Evolutionary conservation across 768 basidiomycete genomes (phyloP).

Genomic region (Cystofilobasidium macerans): DNA sequence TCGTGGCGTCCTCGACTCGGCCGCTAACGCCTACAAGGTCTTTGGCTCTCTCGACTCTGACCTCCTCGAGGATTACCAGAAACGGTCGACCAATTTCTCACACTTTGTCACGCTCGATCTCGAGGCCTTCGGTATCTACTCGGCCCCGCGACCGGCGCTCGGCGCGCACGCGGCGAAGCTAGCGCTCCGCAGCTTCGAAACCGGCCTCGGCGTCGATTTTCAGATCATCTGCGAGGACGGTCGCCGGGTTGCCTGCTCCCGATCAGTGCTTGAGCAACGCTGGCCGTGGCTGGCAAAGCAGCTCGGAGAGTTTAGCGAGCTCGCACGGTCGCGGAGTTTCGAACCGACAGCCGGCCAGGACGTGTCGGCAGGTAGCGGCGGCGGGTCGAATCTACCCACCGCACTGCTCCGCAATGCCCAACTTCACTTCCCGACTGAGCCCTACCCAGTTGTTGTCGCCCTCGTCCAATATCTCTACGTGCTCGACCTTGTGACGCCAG

Average conservation of each 20-base stretch:
- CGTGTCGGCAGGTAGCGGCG: background rate
- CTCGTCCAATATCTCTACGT: conserved; percentile 91
- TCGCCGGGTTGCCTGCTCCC: conserved; percentile 65
- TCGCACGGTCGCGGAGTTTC: background rate
- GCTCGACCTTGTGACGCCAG: conserved; percentile 67
- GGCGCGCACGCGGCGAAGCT: conserved; percentile 69
- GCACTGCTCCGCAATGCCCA: conserved; percentile 10
- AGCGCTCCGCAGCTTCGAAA: conserved; percentile 72
- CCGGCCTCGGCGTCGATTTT: conserved; percentile 73
- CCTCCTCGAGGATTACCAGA: conserved; percentile 51
- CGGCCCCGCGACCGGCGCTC: conserved; percentile 53
- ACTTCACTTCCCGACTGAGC: conserved; percentile 3
- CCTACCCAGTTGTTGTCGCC: conserved; percentile 72
- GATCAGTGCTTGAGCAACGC: conserved; percentile 71
- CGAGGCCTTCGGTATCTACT: conserved; percentile 92
- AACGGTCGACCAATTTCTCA: conserved; percentile 81
- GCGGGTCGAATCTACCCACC: background rate
- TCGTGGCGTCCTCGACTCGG: conserved; percentile 45
- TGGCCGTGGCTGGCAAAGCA: conserved; percentile 89
- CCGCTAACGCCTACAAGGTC: conserved; percentile 65
- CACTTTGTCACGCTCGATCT: conserved; percentile 82
- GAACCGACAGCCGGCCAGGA: background rate
- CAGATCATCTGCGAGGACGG: conserved; percentile 88
- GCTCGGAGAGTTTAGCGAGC: conserved; percentile 10
- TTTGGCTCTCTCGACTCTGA: conserved; percentile 63